phyloP scores from a whole-genome alignment of 768 basidiomycete genomes.

The Psilocybe subaeruginosa region DNA sequence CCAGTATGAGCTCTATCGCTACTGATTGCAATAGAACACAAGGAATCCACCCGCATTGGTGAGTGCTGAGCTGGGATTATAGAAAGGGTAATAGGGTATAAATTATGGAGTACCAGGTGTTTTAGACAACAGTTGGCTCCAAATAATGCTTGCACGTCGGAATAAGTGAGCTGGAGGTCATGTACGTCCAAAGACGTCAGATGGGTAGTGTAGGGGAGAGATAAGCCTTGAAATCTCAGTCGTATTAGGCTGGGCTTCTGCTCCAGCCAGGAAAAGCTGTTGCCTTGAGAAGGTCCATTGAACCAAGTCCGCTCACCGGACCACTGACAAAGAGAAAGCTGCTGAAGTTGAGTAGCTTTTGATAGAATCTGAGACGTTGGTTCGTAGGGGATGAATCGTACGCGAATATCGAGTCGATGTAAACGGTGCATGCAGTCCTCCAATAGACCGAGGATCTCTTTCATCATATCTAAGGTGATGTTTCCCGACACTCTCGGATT shows the following conservation, averaged over 20 bases:
- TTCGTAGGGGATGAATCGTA: background rate
- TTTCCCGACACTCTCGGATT: no score
- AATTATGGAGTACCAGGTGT: slow-evolving; percentile 12
- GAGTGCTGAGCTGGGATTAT: background rate
- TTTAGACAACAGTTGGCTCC: slow-evolving; percentile 12
- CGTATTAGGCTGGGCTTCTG: slow-evolving; percentile 11
- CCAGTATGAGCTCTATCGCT: background rate
- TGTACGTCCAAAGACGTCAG: slow-evolving; percentile 15
- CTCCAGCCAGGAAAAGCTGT: slow-evolving; percentile 4
- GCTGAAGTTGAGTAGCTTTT: slow-evolving; percentile 9
- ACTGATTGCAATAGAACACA: slow-evolving; percentile 17
- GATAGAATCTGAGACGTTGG: background rate
- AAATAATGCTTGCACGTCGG: slow-evolving; percentile 18
- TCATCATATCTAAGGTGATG: background rate
- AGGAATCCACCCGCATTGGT: slow-evolving; percentile 11
- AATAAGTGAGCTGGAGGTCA: slow-evolving; percentile 12
- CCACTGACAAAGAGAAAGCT: slow-evolving; percentile 16
- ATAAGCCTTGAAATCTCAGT: slow-evolving; percentile 15
- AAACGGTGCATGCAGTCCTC: slow-evolving; percentile 8
- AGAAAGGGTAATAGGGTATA: slow-evolving; percentile 6
- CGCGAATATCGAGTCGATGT: slow-evolving; percentile 18
- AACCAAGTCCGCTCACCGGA: background rate
- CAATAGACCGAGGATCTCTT: background rate
- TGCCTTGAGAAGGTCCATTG: background rate
- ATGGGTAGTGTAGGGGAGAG: slow-evolving; percentile 11